phyloP scores from a whole-genome alignment of 2,329 filamentous ascomycete genomes.

The Fusarium bactridioides region DNA sequence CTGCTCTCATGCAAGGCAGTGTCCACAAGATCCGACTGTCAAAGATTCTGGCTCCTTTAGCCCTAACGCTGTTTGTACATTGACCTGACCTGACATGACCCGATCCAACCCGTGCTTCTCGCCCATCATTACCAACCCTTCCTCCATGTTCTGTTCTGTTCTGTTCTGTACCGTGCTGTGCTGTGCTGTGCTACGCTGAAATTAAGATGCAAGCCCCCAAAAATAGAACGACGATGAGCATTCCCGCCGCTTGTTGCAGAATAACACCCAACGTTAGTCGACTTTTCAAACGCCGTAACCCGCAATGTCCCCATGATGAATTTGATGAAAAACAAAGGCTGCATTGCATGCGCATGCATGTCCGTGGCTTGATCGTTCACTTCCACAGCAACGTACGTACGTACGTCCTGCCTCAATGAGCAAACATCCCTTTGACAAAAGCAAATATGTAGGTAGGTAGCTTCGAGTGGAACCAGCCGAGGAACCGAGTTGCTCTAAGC shows the following conservation, averaged over 20 bases:
- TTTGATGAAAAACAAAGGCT: constrained; percentile 31
- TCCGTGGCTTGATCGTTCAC: constrained; percentile 2
- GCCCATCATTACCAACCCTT: constrained; percentile 14
- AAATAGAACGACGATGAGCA: constrained; percentile 18
- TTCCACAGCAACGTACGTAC: neutral
- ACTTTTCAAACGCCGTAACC: constrained; percentile 38
- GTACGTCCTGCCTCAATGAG: neutral
- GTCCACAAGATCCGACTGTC: constrained; percentile 8
- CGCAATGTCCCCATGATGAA: constrained; percentile 31
- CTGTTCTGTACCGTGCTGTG: neutral
- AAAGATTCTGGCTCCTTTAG: neutral
- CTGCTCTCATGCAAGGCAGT: constrained; percentile 6
- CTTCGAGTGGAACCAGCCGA: neutral
- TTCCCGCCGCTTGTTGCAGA: constrained; percentile 29
- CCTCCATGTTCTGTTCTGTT: neutral
- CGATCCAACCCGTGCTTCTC: constrained; percentile 2
- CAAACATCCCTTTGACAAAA: neutral
- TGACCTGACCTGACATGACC: neutral
- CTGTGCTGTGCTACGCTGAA: constrained; percentile 9
- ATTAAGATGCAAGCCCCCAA: constrained; percentile 32
- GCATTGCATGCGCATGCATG: constrained; percentile 22
- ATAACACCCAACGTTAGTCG: constrained; percentile 24
- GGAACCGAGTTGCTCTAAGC: neutral
- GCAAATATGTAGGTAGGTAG: neutral
- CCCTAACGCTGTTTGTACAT: constrained; percentile 14